Base-by-base conservation (phyloP, 2,329 filamentous ascomycete species). In the Exophiala viscosa region DNA sequence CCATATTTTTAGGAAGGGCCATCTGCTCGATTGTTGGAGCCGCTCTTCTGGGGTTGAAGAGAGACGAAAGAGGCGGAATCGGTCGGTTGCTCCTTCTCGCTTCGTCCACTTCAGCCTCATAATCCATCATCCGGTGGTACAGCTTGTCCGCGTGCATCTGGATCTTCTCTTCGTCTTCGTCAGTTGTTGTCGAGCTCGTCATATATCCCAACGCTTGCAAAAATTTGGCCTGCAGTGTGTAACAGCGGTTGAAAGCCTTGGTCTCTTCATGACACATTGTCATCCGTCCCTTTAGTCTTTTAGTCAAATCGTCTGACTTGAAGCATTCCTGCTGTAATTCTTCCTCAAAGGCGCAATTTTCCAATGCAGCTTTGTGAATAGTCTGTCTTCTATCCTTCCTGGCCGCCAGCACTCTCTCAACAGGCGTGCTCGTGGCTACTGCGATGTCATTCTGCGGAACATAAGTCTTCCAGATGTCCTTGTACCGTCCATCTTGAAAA, bases 91-190 rank as follows among this genome's bases (percentile, higher is more conserved):
- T 64, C 63, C 73, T 64, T 65, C 69, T 59, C 65, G 81, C 69
- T 70, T 83, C 79, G 59, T 87, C 82, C n/a, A 88, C 83, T 58
- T 79, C 81, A 15, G 76, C 77, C 70, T 99, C 92, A 67, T 95
- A 90, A 56, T 83, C 80, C 34, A 95, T 71, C 85, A 97, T 90
- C 62, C 87, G 83, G 65, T 92, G 87, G 70, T 90, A 99, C 36
- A 99, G 78, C 58, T 82, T 83, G 73, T 99, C 93, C 54, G 92
- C 92, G 69, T 96, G 91, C 85, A 97, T 89, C 71, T 97, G 93
- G 57, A 99, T 90, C 62, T 86, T 82, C 68, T 96, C 91, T 63
- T 96, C 88, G 46, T 88, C 79, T 28, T 84, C 79, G 40, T 86
- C 81, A 57, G 82, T 75, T 20, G 82, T 82, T 6, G 83, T 81